Evolutionary conservation across 2,329 filamentous ascomycete species (phyloP), one percentile per base, ranked within the genome.

Genomic region (Aspergillus persii): DNA sequence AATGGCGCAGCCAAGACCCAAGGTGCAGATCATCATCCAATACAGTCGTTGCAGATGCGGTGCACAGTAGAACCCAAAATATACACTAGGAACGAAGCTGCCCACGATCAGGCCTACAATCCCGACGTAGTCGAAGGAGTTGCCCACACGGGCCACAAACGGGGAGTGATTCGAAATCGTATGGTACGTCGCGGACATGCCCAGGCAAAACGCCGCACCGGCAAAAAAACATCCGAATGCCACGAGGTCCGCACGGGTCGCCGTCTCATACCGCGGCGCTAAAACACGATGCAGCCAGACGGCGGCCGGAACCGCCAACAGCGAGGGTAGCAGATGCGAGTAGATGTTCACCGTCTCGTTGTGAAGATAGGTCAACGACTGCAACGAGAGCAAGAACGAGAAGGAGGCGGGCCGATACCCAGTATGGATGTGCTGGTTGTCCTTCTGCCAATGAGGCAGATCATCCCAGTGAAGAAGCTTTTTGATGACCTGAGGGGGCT

Each of bases 21-120:
- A 84, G 5, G 86, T 78, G 54, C 83, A 89, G 64, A 98, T 97
- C 83, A 91, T 87, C 12, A 80, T 84, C 79, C 93, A 87, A 74
- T 98, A 98, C 2, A 84, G 72, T 48, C 79, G 81, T 78, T 92
- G 86, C 68, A 94, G 73, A 7, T 74, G 69, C 3, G 86, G 85
- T 63, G 87, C 79, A 69, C 89, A 92, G 68, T 85, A 91, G 73
- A 96, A 92, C 3, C 89, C 92, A 74, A 96, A 96, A 75, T 91
- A 95, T 60, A 99, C 76, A 53, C 90, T 89, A 2, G 95, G 93
- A 50, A 98, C 86, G 71, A 94, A 96, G 72, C 89, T 94, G 6
- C 95, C 95, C 66, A 94, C 90, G 60, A 98, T 98, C 66, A 99
- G 79, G 52, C 88, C 86, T 31, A 98, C 91, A 67, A 99, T 99